Evolutionary conservation across 1,284 basidiomycete species (phyloP), one percentile per base, ranked within the genome.

Genomic region (Moesziomyces globuligerus): DNA sequence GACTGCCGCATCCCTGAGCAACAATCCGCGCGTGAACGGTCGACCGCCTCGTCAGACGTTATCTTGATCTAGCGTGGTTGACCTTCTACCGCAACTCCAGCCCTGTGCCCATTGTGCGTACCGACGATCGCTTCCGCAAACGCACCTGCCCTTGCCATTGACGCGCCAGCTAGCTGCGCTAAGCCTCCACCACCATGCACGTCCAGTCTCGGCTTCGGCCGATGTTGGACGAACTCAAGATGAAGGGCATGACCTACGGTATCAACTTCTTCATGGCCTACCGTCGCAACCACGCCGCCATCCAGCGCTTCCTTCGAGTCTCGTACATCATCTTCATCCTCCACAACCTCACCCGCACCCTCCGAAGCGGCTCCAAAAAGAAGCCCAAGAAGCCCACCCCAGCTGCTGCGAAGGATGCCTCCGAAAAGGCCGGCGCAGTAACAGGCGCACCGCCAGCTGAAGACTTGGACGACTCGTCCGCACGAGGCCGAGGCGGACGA

Each of bases 131-230:
- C n/a, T n/a, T n/a, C n/a, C n/a, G n/a, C n/a, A n/a, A n/a, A n/a
- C n/a, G n/a, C 7, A 26, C 15, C 25, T 29, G 11, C 26, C 36
- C 25, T 40, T 17, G 28, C 11, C 18, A 10, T 20, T 32, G 18
- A 24, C 8, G 20, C 23, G 45, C 11, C 24, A 18, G 15, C 15
- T 7, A 17, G 11, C 32, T 13, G 15, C 32, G 32, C 32, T 17
- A 4, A 17, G 17, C 9, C 23, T 38, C 41, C 11, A 24, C 46
- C 43, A 71, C 4, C 2, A 81, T 81, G 79, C 76, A 74, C 28
- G 59, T 74, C 29, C 78, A 77, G 43, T 80, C 78, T 18, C 64
- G 76, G 32, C 66, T 80, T 4, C 41, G 49, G 39, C 65, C 68
- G 13, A 18, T 53, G 21, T 21, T 72, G 49, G 75, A 81, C 59